Evolutionary conservation across 257 asterid genomes (phyloP), one percentile per base, ranked within the genome.

Genomic region (Lycium barbarum): DNA sequence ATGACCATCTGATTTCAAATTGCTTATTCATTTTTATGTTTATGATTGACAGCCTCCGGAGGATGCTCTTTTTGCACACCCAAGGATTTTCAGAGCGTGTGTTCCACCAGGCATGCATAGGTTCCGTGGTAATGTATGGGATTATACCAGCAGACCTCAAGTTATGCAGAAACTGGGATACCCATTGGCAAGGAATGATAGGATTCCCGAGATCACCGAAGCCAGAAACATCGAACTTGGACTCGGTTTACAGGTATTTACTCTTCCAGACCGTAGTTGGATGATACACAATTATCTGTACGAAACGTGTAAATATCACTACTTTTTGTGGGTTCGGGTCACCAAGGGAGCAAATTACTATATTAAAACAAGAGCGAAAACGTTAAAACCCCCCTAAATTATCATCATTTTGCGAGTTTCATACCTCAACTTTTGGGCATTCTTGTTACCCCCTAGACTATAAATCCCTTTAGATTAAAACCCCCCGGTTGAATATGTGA

Each of bases 51-150:
- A 91, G 93, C 97, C 95, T 83, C 98, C 99, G 2, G 98, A 95
- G 91, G 98, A 94, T 74, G 95, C 98, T 18, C 96, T 97, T 20
- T 97, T 97, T 90, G 94, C 97, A 40, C 99, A 95, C 74, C 99
- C 99, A 0, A 89, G 99, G 89, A 94, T 97, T 84, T 97, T 95
- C 84, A 89, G 99, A 88, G 99, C 99, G 55, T 97, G 99, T 76
- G 99, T 97, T 85, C 99, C 99, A 84, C 99, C 99, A 80, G 99
- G 99, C 22, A 97, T 97, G 98, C 99, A 97, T 91, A 89, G 98
- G 20, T 97, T 97, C 85, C 96, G 98, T 82, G 98, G 98, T 85
- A 97, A 94, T 84, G 92, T 97, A 85, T 97, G 99, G 99, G 98
- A 95, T 86, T 97, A 92, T 84, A 98, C 93, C 36, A 66, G 97